Evolutionary conservation across 169 alveolate species (phyloP).

Genomic region (Neospora caninum): DNA sequence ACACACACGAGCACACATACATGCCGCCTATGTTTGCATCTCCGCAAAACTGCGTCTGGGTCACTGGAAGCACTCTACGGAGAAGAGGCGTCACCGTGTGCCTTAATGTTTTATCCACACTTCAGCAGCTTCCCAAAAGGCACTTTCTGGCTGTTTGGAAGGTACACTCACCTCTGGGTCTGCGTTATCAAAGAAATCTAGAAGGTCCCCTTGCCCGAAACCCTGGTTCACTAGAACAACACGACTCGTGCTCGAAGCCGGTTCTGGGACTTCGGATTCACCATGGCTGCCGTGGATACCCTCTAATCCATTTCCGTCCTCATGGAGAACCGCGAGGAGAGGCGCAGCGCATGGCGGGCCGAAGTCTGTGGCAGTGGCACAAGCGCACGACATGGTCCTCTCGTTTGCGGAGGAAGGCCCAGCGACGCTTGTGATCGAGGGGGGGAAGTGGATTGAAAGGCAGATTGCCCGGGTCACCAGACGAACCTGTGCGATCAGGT

Average conservation of each 20-base stretch:
- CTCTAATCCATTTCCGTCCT: slow-evolving; percentile 71
- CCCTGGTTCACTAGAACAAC: slow-evolving; percentile 44
- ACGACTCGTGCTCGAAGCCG: background rate
- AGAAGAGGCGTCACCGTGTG: too few species aligned
- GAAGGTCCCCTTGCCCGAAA: slow-evolving; percentile 60
- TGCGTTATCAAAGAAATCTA: slow-evolving; percentile 73
- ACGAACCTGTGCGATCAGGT: too few species aligned
- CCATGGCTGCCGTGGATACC: background rate
- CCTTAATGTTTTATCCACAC: too few species aligned
- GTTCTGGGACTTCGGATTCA: background rate
- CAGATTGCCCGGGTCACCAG: too few species aligned
- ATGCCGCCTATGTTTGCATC: too few species aligned
- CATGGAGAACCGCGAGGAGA: slow-evolving; percentile 75
- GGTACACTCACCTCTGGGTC: background rate
- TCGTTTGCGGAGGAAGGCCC: background rate
- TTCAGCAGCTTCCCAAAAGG: too few species aligned
- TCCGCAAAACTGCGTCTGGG: too few species aligned
- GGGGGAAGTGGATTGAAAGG: too few species aligned
- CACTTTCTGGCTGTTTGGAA: too few species aligned
- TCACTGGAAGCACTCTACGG: too few species aligned
- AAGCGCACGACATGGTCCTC: background rate
- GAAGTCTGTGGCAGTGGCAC: background rate
- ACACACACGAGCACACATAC: too few species aligned
- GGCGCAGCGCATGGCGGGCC: slow-evolving; percentile 73
- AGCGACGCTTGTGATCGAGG: too few species aligned